Conservation (phyloP, 441 rosid species). For the Erysimum pusillum region DNA sequence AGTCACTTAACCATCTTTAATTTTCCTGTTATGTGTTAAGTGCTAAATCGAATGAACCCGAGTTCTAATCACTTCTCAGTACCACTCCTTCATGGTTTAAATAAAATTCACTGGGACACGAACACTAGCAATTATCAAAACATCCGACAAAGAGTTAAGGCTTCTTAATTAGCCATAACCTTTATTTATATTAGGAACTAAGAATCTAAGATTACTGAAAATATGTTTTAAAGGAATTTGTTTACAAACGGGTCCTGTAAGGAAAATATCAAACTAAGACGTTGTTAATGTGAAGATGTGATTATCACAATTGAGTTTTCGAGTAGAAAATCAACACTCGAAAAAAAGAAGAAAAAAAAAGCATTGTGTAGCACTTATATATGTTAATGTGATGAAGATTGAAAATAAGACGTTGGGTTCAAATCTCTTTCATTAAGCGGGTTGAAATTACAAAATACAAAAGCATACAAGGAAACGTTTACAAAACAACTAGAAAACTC, state of each 20-base stretch:
- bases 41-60: neutral
- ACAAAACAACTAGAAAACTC: neutral
- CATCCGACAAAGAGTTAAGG: neutral
- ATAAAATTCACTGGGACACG: neutral
- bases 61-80: neutral
- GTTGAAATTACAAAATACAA: neutral
- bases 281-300: neutral
- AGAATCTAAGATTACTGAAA: neutral
- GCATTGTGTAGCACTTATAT: neutral
- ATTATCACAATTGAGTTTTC: neutral
- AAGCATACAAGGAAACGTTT: slow-evolving; percentile 4
- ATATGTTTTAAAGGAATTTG: neutral
- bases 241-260: too few species aligned
- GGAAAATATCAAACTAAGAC: neutral
- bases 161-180: too few species aligned
- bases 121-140: neutral
- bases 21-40: neutral
- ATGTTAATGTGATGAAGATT: neutral
- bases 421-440: slow-evolving; percentile 12
- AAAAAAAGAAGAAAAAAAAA: neutral
- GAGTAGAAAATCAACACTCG: neutral
- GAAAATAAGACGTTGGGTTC: neutral
- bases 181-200: too few species aligned
- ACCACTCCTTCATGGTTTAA: neutral
- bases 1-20: neutral